Conservation (phyloP, 2,329 filamentous ascomycete species). For the Monascus ruber region DNA sequence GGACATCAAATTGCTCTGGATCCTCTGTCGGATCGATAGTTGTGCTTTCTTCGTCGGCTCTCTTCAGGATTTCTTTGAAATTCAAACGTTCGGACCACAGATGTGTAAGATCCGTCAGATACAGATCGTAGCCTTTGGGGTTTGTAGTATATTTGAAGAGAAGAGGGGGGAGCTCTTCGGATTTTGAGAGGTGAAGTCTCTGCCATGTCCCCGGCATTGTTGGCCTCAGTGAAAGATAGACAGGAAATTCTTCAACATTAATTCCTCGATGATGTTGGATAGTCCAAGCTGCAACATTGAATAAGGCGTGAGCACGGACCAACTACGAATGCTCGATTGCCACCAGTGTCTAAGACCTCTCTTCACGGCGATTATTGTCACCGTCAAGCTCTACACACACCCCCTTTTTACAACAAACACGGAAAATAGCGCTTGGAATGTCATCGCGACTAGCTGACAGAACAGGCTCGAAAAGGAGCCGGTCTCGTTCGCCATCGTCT, state of each 20-base stretch:
- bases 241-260: too few species aligned
- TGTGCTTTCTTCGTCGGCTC: constrained; percentile 38
- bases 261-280: too few species aligned
- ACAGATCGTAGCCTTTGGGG: constrained; percentile 37
- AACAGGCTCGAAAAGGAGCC: constrained; percentile 26
- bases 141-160: constrained; percentile 27
- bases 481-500: constrained; percentile 32
- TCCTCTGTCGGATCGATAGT: constrained; percentile 52
- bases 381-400: too few species aligned
- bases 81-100: constrained; percentile 46
- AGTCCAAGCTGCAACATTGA: too few species aligned
- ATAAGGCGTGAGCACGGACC: too few species aligned
- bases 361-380: too few species aligned
- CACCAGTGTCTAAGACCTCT: too few species aligned
- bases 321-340: too few species aligned
- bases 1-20: constrained; percentile 42
- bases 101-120: constrained; percentile 47
- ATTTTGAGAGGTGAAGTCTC: constrained; percentile 17
- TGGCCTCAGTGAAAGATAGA: not conserved
- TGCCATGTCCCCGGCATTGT: constrained; percentile 27
- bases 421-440: constrained; percentile 11
- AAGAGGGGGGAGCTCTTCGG: constrained; percentile 21
- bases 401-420: too few species aligned
- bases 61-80: constrained; percentile 34
- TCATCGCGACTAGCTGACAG: constrained; percentile 21